These are phyloP conservation scores for Fusarium guadeloupense DNA, from an alignment of 2,329 filamentous ascomycete genomes.

Conservation along the genomic window DNA sequence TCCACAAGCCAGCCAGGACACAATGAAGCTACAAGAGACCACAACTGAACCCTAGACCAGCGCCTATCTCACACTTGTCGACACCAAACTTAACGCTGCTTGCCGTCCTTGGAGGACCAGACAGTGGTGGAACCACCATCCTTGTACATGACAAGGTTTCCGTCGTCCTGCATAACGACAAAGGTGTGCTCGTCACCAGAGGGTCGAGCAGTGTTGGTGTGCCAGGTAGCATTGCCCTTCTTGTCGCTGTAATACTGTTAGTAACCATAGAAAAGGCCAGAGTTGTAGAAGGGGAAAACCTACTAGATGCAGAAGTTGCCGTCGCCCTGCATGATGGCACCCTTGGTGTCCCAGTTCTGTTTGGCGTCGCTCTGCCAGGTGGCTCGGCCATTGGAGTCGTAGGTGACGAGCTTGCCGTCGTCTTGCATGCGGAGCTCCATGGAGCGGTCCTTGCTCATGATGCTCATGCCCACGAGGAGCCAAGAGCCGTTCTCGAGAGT, in stretches of 20 bases:
- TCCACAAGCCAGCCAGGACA: not conserved
- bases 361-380: constrained; percentile 14
- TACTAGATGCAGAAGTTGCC: constrained; percentile 10
- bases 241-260: not conserved
- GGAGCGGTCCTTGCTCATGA: constrained; percentile 7
- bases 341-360: constrained; percentile 2
- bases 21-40: not conserved
- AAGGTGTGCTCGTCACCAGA: constrained; percentile 1
- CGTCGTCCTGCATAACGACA: constrained; percentile 12
- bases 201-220: constrained; percentile 8
- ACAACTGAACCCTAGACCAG: not conserved
- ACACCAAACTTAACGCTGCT: not conserved
- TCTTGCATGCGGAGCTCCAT: constrained; percentile 21
- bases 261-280: not conserved
- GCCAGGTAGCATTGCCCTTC: constrained; percentile 13
- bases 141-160: constrained; percentile 8
- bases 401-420: constrained; percentile 17
- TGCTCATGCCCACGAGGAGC: constrained; percentile 12
- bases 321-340: constrained; percentile 3
- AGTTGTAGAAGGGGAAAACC: not conserved
- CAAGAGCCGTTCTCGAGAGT: constrained; percentile 18
- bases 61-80: no score
- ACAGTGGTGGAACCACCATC: not conserved
- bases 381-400: not conserved
- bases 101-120: constrained; percentile 14